A percentile compares a stretch with the other conserved stretches of the same genome.
These are phyloP conservation scores for Tolypocladium ophioglossoides DNA, from an alignment of 2,329 filamentous ascomycete species.

Conservation along the genomic window DNA sequence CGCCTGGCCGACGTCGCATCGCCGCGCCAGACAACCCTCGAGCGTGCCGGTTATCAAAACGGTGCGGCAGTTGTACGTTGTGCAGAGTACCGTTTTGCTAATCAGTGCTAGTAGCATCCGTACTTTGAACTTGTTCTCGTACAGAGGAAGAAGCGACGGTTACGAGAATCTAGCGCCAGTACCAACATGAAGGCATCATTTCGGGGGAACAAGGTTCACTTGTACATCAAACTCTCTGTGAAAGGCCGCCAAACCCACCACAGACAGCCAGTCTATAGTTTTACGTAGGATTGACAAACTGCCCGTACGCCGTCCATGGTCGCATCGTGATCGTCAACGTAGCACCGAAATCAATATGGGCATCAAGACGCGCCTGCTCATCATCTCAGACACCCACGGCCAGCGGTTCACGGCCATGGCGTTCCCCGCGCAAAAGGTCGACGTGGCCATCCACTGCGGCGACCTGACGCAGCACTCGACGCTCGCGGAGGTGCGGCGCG, in stretches of 20 bases:
- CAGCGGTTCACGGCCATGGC: neutral
- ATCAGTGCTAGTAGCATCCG: too few species aligned
- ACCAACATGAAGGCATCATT: neutral
- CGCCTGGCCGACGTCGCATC: neutral
- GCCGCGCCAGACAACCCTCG: neutral
- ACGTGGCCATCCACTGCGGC: slow-evolving; percentile 39
- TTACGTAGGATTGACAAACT: neutral
- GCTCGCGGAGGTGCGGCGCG: slow-evolving; percentile 24
- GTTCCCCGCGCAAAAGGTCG: slow-evolving; percentile 7
- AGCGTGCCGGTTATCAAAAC: neutral
- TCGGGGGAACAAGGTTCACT: too few species aligned
- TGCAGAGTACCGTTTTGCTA: neutral
- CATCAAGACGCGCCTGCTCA: slow-evolving; percentile 11
- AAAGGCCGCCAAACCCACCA: too few species aligned
- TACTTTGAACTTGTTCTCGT: neutral
- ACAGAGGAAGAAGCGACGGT: too few species aligned
- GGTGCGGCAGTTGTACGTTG: neutral
- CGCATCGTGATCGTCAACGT: neutral
- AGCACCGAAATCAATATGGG: neutral
- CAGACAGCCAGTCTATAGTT: too few species aligned
- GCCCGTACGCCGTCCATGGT: too few species aligned
- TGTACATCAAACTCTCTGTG: too few species aligned
- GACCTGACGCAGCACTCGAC: slow-evolving; percentile 36
- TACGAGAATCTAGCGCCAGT: too few species aligned
- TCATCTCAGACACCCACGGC: slow-evolving; percentile 16